phyloP scores from a whole-genome alignment of 2,329 filamentous ascomycete species.

The Coniosporium tulheliwenetii region DNA sequence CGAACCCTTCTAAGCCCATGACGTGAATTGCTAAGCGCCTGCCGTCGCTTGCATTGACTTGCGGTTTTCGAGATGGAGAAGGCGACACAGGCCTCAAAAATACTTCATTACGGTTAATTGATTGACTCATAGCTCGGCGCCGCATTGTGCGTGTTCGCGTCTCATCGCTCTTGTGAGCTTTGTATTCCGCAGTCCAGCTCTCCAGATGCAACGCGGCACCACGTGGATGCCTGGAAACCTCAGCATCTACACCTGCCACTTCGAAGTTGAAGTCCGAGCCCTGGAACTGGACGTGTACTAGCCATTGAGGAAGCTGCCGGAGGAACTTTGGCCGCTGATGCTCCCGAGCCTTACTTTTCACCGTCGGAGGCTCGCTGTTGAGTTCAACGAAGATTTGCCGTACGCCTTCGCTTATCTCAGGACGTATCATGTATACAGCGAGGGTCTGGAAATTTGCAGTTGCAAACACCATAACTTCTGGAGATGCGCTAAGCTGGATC shows the following conservation, averaged over 20 bases:
- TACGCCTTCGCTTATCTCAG: slow-evolving; percentile 84
- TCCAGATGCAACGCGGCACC: slow-evolving; percentile 79
- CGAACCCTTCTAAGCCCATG: slow-evolving; percentile 73
- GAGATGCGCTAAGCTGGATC: slow-evolving; percentile 67
- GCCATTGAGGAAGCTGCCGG: slow-evolving; percentile 66
- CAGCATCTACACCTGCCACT: slow-evolving; percentile 72
- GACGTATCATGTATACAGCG: slow-evolving; percentile 74
- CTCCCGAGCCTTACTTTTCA: neutral
- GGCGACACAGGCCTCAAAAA: slow-evolving; percentile 36
- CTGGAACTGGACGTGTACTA: slow-evolving; percentile 69
- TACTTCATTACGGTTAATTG: slow-evolving; percentile 38
- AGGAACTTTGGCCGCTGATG: slow-evolving; percentile 40
- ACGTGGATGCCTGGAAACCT: slow-evolving; percentile 66
- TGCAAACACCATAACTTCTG: slow-evolving; percentile 68
- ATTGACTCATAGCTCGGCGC: slow-evolving; percentile 31
- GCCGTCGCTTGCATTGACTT: slow-evolving; percentile 46
- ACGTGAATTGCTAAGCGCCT: slow-evolving; percentile 67
- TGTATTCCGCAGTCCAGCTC: slow-evolving; percentile 78
- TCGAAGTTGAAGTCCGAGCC: slow-evolving; percentile 83
- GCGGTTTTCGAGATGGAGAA: slow-evolving; percentile 27
- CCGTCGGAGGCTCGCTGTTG: slow-evolving; percentile 39
- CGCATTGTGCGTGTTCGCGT: slow-evolving; percentile 41
- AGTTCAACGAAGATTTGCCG: slow-evolving; percentile 83
- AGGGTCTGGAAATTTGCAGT: slow-evolving; percentile 74
- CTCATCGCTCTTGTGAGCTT: slow-evolving; percentile 56